A percentile compares a stretch with the other conserved stretches of the same genome.
phyloP scores from a whole-genome alignment of 805 yeast genomes.

The Metschnikowia noctiluminum region DNA sequence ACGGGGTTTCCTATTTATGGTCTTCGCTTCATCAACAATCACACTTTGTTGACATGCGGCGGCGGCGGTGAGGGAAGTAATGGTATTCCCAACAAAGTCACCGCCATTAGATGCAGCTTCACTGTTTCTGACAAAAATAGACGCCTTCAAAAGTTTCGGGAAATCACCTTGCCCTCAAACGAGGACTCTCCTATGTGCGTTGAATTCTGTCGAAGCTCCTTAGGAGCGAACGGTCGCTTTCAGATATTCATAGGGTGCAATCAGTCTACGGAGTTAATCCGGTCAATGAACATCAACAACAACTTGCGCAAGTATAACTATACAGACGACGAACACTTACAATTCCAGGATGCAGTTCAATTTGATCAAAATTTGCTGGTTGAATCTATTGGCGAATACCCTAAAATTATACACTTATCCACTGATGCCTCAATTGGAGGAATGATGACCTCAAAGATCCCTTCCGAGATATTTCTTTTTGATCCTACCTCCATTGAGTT shows the following conservation, averaged over 20 bases:
- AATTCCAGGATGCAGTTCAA: conserved; percentile 59
- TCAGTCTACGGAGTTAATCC: conserved; percentile 55
- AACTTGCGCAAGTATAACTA: conserved; percentile 67
- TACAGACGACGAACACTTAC: conserved; percentile 55
- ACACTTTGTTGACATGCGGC: conserved; percentile 71
- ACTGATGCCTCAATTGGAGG: conserved; percentile 62
- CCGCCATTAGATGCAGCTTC: conserved; percentile 59
- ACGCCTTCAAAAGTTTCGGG: conserved; percentile 57
- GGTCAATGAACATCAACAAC: conserved; percentile 57
- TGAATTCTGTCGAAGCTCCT: conserved; percentile 38
- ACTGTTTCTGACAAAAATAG: conserved; percentile 40
- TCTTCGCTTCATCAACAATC: conserved; percentile 61
- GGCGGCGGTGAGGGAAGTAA: conserved; percentile 96
- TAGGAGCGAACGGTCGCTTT: conserved; percentile 30
- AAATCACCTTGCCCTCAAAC: conserved; percentile 52
- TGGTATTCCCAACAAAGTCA: conserved; percentile 81
- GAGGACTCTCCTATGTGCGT: conserved; percentile 90
- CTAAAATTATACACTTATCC: conserved; percentile 58
- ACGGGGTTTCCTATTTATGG: conserved; percentile 80
- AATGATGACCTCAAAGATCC: conserved; percentile 62
- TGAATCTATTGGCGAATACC: conserved; percentile 49
- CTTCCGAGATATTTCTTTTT: conserved; percentile 61
- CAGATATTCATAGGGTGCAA: conserved; percentile 73
- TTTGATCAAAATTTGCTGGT: conserved; percentile 42
- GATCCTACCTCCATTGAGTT: conserved; percentile 53